A percentile compares a stretch with the other conserved stretches of the same genome.
phyloP scores from a whole-genome alignment of 2,329 filamentous ascomycete species.

The Fusarium tjaetaba region DNA sequence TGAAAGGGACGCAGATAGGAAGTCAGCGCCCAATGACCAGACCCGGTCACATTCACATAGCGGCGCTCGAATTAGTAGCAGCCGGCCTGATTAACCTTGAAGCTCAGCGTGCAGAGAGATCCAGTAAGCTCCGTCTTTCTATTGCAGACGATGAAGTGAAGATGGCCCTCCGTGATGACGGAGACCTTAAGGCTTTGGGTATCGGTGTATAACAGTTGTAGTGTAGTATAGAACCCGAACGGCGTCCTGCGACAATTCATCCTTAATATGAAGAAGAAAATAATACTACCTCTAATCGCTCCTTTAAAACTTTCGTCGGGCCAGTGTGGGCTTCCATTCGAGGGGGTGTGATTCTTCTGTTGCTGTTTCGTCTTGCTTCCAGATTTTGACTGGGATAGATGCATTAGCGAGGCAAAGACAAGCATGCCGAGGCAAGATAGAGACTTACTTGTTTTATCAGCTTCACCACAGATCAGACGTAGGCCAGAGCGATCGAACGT shows the following conservation, averaged over 20 bases:
- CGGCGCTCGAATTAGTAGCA: slow-evolving; percentile 84
- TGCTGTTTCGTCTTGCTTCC: slow-evolving; percentile 92
- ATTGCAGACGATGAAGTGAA: slow-evolving; percentile 92
- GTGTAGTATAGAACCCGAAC: slow-evolving; percentile 37
- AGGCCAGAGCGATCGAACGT: slow-evolving; percentile 91
- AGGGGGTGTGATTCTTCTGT: slow-evolving; percentile 92
- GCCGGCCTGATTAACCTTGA: slow-evolving; percentile 90
- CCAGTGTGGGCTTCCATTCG: slow-evolving; percentile 87
- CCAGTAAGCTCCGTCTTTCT: slow-evolving; percentile 85
- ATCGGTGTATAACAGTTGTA: slow-evolving; percentile 56
- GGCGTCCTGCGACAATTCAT: slow-evolving; percentile 19
- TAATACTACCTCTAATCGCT: slow-evolving; percentile 1
- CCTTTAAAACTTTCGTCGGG: slow-evolving; percentile 76
- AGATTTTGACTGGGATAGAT: slow-evolving; percentile 78
- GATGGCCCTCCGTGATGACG: slow-evolving; percentile 87
- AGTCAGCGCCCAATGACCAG: slow-evolving; percentile 47
- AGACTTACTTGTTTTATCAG: slow-evolving; percentile 86
- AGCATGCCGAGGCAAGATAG: not conserved
- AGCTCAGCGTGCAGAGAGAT: slow-evolving; percentile 80
- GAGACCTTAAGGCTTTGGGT: slow-evolving; percentile 83
- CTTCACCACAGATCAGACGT: slow-evolving; percentile 91
- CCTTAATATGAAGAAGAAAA: slow-evolving; percentile 6
- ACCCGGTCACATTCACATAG: slow-evolving; percentile 66
- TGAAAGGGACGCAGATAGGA: slow-evolving; percentile 41
- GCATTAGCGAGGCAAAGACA: slow-evolving; percentile 39